phyloP scores from a whole-genome alignment of 345 rosid species.

The Raphanus sativus region DNA sequence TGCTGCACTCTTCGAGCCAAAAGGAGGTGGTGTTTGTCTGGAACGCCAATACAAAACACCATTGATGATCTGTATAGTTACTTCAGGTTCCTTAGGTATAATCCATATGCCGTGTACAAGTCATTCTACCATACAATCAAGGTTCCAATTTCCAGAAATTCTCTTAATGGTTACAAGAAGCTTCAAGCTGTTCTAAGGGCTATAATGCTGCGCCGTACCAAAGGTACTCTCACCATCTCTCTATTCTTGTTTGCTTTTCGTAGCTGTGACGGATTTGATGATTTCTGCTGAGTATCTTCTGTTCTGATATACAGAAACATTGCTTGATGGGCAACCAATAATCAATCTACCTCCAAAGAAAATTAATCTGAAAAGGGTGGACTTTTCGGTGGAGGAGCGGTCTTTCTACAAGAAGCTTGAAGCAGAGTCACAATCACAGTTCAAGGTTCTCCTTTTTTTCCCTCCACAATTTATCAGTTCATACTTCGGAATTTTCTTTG shows the following conservation, averaged over 20 bases:
- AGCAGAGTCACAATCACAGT: slow-evolving; percentile 59
- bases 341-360: slow-evolving; percentile 75
- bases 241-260: neutral
- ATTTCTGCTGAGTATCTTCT: neutral
- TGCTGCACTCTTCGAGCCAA: slow-evolving; percentile 87
- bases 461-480: too few relatives aligned
- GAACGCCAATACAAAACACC: slow-evolving; percentile 87
- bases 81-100: slow-evolving; percentile 81
- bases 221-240: slow-evolving; percentile 46
- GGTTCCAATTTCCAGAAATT: slow-evolving; percentile 56
- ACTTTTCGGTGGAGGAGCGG: slow-evolving; percentile 69
- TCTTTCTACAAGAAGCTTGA: slow-evolving; percentile 74
- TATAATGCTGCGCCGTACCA: slow-evolving; percentile 87
- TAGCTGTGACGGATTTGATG: neutral
- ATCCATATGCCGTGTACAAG: slow-evolving; percentile 64
- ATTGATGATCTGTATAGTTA: slow-evolving; percentile 85
- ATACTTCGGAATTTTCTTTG: too few relatives aligned
- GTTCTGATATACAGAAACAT: slow-evolving; percentile 54
- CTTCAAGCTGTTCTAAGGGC: slow-evolving; percentile 83
- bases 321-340: slow-evolving; percentile 78
- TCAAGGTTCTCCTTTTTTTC: slow-evolving; percentile 49
- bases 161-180: slow-evolving; percentile 78
- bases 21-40: slow-evolving; percentile 93
- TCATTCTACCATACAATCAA: slow-evolving; percentile 56
- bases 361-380: slow-evolving; percentile 52